Evolutionary conservation across 2,329 filamentous ascomycete genomes (phyloP).

Genomic region (Talaromyces rugulosus): DNA sequence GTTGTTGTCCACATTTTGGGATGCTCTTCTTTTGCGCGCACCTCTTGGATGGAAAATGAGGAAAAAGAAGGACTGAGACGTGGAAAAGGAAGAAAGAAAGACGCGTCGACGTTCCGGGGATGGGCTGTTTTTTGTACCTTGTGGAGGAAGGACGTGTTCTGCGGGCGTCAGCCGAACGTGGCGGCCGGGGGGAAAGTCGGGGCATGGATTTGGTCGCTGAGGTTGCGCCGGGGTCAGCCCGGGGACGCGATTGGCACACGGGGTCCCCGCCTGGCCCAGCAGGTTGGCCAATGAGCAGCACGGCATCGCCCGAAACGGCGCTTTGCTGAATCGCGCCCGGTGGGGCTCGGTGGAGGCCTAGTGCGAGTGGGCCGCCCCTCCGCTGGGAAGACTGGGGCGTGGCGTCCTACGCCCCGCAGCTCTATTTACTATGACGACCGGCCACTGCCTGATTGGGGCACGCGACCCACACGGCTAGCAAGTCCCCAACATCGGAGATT

Average conservation of each 20-base stretch:
- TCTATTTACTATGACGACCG: not conserved
- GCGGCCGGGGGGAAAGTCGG: not conserved
- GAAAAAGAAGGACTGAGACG: not conserved
- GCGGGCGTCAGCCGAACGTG: not conserved
- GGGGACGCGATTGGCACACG: not conserved
- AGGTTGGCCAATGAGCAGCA: not conserved
- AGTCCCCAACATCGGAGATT: not conserved
- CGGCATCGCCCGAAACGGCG: not conserved
- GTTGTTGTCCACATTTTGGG: conserved; percentile 30
- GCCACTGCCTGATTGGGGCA: not conserved
- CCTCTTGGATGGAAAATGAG: not conserved
- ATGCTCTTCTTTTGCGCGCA: not conserved
- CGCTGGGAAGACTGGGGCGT: not conserved
- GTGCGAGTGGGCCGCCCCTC: not conserved
- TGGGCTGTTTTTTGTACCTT: not conserved
- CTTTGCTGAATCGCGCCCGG: not conserved
- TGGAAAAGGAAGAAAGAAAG: not conserved
- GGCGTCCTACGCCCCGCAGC: not conserved
- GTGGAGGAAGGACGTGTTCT: not conserved
- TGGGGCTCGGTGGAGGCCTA: not conserved
- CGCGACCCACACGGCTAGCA: not conserved
- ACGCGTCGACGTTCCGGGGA: not conserved
- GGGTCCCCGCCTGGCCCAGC: not conserved
- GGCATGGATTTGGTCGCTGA: not conserved
- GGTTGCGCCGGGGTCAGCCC: not conserved